Conservation (phyloP, 2,329 filamentous ascomycete species). For the Elsinoe fawcettii region DNA sequence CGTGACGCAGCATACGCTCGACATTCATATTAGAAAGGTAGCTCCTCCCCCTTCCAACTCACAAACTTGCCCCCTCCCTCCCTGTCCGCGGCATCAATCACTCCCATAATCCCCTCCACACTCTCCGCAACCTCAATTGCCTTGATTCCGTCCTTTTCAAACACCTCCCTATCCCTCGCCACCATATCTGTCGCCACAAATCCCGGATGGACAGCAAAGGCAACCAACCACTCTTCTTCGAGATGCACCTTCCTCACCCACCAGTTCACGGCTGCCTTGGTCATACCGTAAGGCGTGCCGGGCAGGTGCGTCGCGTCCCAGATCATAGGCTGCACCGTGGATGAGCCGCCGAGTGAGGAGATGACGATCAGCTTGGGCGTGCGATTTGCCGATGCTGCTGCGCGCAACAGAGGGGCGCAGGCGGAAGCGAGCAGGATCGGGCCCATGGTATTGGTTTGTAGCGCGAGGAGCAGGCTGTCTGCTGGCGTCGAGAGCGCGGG, state of each 20-base stretch:
- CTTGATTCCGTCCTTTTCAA: background rate
- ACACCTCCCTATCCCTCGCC: background rate
- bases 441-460: conserved; percentile 29
- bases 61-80: background rate
- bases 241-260: conserved; percentile 33
- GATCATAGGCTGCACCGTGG: background rate
- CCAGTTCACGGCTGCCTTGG: conserved; percentile 37
- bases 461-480: conserved; percentile 23
- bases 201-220: conserved; percentile 29
- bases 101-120: background rate
- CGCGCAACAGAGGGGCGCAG: conserved; percentile 32
- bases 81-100: background rate
- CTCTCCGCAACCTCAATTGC: background rate
- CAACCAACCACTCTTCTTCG: conserved; percentile 25
- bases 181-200: background rate
- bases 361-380: conserved; percentile 33
- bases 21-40: too few relatives aligned
- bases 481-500: conserved; percentile 20
- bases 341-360: too few relatives aligned
- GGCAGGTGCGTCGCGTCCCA: conserved; percentile 21
- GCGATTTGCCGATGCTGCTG: conserved; percentile 9
- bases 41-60: too few relatives aligned
- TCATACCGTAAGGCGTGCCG: conserved; percentile 38
- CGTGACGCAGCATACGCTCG: too few relatives aligned
- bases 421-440: conserved; percentile 41